Evolutionary conservation across 2,329 filamentous ascomycete genomes (phyloP).

Genomic region (Colletotrichum plurivorum): DNA sequence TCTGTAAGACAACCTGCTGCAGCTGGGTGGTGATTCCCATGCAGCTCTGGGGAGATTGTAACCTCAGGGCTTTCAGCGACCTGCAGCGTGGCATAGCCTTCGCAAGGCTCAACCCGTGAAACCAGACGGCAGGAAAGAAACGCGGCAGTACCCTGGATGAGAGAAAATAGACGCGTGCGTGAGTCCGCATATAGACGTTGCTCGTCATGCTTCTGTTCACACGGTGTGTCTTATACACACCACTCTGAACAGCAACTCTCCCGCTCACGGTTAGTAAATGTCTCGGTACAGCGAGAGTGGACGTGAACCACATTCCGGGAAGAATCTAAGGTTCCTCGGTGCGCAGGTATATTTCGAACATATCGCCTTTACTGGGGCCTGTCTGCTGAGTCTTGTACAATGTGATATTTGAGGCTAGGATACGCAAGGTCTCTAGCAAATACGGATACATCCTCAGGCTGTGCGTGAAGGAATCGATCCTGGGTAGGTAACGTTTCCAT

Average conservation of each 20-base stretch:
- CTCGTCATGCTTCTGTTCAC: too few species aligned
- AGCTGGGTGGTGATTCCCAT: neutral
- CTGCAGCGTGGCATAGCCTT: neutral
- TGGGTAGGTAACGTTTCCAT: conserved; percentile 6
- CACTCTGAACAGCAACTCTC: too few species aligned
- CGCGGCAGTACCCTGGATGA: neutral
- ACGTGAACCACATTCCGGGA: conserved; percentile 16
- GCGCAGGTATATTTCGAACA: conserved; percentile 19
- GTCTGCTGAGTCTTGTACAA: conserved; percentile 5
- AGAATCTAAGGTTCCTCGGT: conserved; percentile 17
- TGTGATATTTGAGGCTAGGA: neutral
- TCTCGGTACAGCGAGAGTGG: neutral
- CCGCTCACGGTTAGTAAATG: too few species aligned
- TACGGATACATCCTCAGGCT: neutral
- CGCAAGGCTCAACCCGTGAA: neutral
- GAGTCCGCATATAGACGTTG: too few species aligned
- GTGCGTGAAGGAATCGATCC: neutral
- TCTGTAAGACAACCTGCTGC: neutral
- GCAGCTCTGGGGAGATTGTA: neutral
- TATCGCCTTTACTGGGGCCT: neutral
- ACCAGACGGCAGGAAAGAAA: neutral
- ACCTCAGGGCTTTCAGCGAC: neutral
- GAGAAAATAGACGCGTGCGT: neutral
- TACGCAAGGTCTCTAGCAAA: conserved; percentile 3
- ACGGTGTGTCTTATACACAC: too few species aligned